Percentiles rank a stretch among this genome's conserved stretches.
These are phyloP conservation scores for Globisporangium nunn DNA, from an alignment of 352 stramenopile species.

Conservation along the genomic window DNA sequence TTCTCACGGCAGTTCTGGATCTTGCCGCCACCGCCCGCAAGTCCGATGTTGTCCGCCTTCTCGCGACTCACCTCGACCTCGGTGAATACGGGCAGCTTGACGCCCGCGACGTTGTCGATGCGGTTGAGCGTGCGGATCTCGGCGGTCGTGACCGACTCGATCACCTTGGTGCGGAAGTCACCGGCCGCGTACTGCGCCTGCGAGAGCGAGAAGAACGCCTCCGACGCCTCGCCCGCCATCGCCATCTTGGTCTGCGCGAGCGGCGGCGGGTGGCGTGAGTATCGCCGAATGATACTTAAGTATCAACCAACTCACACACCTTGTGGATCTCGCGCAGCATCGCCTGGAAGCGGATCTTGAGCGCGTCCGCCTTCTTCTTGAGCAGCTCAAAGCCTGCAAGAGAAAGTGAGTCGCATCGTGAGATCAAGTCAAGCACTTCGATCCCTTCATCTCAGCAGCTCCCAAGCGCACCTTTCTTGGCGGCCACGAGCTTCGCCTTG, in stretches of 20 bases:
- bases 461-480: constrained; percentile 73
- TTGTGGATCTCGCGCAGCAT: constrained; percentile 87
- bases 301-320: constrained; percentile 18
- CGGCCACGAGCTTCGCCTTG: constrained; percentile 75
- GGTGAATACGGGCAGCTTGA: constrained; percentile 98
- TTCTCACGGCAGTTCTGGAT: constrained; percentile 93
- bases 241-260: constrained; percentile 70
- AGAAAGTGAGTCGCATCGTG: neutral
- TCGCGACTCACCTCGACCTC: constrained; percentile 93
- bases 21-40: constrained; percentile 96
- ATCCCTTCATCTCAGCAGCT: neutral
- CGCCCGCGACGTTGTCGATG: constrained; percentile 98
- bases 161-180: constrained; percentile 96
- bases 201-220: constrained; percentile 97
- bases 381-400: constrained; percentile 73
- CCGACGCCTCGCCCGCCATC: constrained; percentile 86
- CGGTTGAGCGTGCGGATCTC: constrained; percentile 94
- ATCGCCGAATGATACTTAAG: constrained; percentile 10
- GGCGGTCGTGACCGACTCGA: constrained; percentile 94
- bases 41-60: constrained; percentile 93
- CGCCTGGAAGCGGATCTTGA: constrained; percentile 94
- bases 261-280: too few species aligned
- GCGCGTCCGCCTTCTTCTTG: constrained; percentile 98
- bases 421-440: neutral
- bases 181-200: constrained; percentile 97